phyloP scores from a whole-genome alignment of 2,329 filamentous ascomycete genomes.

The Epichloe coenophiala region DNA sequence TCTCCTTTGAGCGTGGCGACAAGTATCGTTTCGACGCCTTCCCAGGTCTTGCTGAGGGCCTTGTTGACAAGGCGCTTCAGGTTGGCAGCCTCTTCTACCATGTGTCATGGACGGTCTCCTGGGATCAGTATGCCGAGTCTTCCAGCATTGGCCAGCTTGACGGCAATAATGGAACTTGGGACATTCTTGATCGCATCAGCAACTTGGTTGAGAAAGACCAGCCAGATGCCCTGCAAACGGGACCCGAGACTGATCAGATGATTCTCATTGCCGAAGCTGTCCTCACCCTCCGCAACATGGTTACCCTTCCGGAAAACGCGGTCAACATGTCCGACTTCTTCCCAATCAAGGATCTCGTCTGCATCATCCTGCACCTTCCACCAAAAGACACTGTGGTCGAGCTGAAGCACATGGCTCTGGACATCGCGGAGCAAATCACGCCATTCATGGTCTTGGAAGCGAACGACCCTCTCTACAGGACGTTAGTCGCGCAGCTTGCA shows the following conservation, averaged over 20 bases:
- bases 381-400: slow-evolving; percentile 60
- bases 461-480: slow-evolving; percentile 66
- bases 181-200: slow-evolving; percentile 53
- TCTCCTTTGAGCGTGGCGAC: slow-evolving; percentile 86
- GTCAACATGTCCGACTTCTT: slow-evolving; percentile 62
- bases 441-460: slow-evolving; percentile 62
- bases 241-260: slow-evolving; percentile 55
- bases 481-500: slow-evolving; percentile 50
- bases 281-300: slow-evolving; percentile 87
- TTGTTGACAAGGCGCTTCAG: slow-evolving; percentile 73
- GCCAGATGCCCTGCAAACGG: slow-evolving; percentile 58
- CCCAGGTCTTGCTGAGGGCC: slow-evolving; percentile 71
- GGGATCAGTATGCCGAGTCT: slow-evolving; percentile 40
- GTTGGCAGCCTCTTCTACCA: slow-evolving; percentile 70
- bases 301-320: slow-evolving; percentile 83
- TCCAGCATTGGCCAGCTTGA: slow-evolving; percentile 33
- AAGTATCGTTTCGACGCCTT: slow-evolving; percentile 95
- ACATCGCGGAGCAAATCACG: slow-evolving; percentile 83
- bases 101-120: slow-evolving; percentile 68
- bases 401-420: slow-evolving; percentile 78
- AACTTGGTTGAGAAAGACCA: slow-evolving; percentile 45
- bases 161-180: slow-evolving; percentile 35
- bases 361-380: slow-evolving; percentile 69
- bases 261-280: slow-evolving; percentile 74
- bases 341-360: slow-evolving; percentile 67